A percentile compares a stretch with the other conserved stretches of the same genome.
phyloP scores from a whole-genome alignment of 805 yeast species.

The Lachancea sp. region DNA sequence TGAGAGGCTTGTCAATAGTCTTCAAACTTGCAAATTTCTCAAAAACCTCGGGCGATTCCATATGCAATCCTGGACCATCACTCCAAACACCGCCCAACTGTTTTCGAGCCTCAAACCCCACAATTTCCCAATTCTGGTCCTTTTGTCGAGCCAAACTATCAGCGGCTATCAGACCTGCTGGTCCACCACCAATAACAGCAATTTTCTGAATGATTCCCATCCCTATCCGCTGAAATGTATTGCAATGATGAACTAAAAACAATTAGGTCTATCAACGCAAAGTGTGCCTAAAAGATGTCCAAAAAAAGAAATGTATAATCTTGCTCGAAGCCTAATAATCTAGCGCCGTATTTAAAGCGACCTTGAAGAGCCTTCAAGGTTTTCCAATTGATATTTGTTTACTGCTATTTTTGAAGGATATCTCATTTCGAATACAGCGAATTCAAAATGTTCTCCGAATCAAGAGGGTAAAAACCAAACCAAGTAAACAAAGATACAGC shows the following conservation, averaged over 20 bases:
- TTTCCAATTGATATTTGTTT: no score
- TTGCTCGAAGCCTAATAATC: no score
- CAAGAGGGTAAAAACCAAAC: not conserved
- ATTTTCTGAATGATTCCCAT: constrained; percentile 16
- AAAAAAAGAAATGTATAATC: no score
- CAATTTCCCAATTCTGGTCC: constrained; percentile 26
- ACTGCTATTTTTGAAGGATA: not conserved
- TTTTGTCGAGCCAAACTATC: constrained; percentile 13
- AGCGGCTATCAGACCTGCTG: constrained; percentile 17
- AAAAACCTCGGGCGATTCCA: constrained; percentile 12
- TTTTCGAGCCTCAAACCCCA: constrained; percentile 40
- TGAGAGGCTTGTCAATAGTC: constrained; percentile 3
- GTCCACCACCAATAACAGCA: constrained; percentile 22
- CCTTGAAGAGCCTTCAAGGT: no score
- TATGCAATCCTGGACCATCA: constrained; percentile 15
- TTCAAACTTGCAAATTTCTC: constrained; percentile 9
- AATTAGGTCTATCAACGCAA: no score
- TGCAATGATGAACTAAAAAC: no score
- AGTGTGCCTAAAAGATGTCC: no score
- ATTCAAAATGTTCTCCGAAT: not conserved
- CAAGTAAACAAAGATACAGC: not conserved
- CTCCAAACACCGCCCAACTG: constrained; percentile 45
- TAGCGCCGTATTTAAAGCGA: no score
- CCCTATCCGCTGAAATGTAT: no score
- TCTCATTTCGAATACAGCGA: not conserved